These are phyloP conservation scores for Fomitiporia mediterranea DNA, from an alignment of 1,284 basidiomycete species.

Conservation along the genomic window DNA sequence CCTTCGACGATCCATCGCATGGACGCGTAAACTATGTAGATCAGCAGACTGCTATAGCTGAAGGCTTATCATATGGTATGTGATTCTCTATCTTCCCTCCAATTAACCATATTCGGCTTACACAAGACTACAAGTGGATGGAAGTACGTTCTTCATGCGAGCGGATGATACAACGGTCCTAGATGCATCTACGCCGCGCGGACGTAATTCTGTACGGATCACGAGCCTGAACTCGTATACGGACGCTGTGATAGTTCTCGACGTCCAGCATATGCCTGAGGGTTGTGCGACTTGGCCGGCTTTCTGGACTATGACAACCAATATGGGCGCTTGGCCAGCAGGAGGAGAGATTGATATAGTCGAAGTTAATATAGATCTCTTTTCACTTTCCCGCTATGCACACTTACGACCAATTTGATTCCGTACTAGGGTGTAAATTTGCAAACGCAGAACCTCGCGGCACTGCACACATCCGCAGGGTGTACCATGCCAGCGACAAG, in stretches of 20 bases:
- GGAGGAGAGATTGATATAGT: constrained; percentile 52
- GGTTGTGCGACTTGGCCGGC: constrained; percentile 60
- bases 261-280: constrained; percentile 51
- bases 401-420: neutral
- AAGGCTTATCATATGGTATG: constrained; percentile 41
- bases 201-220: constrained; percentile 49
- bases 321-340: constrained; percentile 45
- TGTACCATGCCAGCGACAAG: constrained; percentile 40
- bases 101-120: neutral
- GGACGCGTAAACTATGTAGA: constrained; percentile 52
- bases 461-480: constrained; percentile 47
- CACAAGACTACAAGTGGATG: constrained; percentile 28
- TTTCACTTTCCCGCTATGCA: neutral
- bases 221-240: constrained; percentile 38
- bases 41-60: constrained; percentile 32
- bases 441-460: constrained; percentile 40
- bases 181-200: constrained; percentile 34
- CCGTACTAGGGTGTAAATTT: constrained; percentile 38
- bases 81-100: neutral
- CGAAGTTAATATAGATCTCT: constrained; percentile 33
- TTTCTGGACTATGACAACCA: constrained; percentile 62
- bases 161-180: constrained; percentile 37
- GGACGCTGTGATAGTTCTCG: constrained; percentile 48
- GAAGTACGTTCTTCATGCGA: constrained; percentile 45
- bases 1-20: constrained; percentile 48